phyloP scores from a whole-genome alignment of 225 moss, liverwort and hornwort species.

The Polytrichum formosum region DNA sequence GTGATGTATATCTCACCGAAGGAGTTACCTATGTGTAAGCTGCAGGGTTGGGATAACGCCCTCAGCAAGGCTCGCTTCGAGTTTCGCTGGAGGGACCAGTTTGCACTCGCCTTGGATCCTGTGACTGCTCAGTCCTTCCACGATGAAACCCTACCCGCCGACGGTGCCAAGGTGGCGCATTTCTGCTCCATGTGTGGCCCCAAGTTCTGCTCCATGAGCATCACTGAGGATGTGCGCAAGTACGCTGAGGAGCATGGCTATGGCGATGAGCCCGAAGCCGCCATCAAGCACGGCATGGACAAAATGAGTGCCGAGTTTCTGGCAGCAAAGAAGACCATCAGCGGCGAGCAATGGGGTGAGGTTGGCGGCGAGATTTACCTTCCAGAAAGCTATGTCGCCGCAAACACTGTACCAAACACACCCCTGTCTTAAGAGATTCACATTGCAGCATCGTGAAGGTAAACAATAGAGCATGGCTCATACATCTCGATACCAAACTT shows the following conservation, averaged over 20 bases:
- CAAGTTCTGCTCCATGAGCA: slow-evolving; percentile 98
- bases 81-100: slow-evolving; percentile 97
- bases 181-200: slow-evolving; percentile 99
- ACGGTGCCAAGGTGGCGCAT: slow-evolving; percentile 92
- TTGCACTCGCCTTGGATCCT: slow-evolving; percentile 81
- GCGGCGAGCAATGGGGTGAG: slow-evolving; percentile 98
- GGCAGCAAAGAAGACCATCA: slow-evolving; percentile 85
- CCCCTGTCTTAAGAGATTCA: slow-evolving; percentile 14
- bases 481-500: no score
- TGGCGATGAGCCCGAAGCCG: slow-evolving; percentile 71
- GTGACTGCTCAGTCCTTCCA: slow-evolving; percentile 83
- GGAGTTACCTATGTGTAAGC: not conserved
- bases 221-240: slow-evolving; percentile 94
- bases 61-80: slow-evolving; percentile 94
- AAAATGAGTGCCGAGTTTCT: slow-evolving; percentile 81
- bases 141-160: slow-evolving; percentile 86
- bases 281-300: slow-evolving; percentile 86
- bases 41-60: slow-evolving; percentile 80
- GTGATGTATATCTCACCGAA: not conserved
- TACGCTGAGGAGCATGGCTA: slow-evolving; percentile 95
- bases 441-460: slow-evolving; percentile 5
- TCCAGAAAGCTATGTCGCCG: slow-evolving; percentile 74
- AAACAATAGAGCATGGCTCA: not conserved
- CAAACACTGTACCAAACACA: slow-evolving; percentile 17
- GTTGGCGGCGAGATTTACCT: slow-evolving; percentile 91